A percentile compares a stretch with the other conserved stretches of the same genome.
Evolutionary conservation across 108 stramenopile genomes (phyloP).

Genomic region (Pseudonitzschia delicatissima): DNA sequence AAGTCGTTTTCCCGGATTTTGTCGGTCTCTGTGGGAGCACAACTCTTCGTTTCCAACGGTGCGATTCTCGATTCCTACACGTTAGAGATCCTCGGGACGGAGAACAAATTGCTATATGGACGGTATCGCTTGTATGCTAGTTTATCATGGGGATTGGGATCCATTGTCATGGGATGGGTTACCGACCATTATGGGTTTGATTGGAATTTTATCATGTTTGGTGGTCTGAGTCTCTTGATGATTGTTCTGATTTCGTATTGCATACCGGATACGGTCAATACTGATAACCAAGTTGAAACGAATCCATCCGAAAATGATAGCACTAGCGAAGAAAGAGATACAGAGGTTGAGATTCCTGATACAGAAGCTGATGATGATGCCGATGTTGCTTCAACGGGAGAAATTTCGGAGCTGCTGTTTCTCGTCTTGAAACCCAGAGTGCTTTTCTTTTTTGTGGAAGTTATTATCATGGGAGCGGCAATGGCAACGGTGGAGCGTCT

Average conservation of each 20-base stretch:
- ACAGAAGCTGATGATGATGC: constrained; percentile 1
- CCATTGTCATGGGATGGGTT: constrained; percentile 49
- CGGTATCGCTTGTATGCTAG: constrained; percentile 43
- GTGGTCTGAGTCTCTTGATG: constrained; percentile 26
- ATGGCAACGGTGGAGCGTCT: constrained; percentile 48
- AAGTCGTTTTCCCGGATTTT: constrained; percentile 26
- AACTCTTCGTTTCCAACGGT: constrained; percentile 39
- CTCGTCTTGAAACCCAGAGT: constrained; percentile 26
- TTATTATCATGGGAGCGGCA: constrained; percentile 42
- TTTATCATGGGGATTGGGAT: constrained; percentile 43
- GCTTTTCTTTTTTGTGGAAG: constrained; percentile 32
- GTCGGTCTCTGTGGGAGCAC: constrained; percentile 24
- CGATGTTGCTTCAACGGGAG: background rate
- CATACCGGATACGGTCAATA: constrained; percentile 25
- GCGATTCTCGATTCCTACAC: constrained; percentile 42
- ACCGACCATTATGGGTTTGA: constrained; percentile 51
- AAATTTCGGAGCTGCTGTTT: constrained; percentile 18
- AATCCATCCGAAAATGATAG: background rate
- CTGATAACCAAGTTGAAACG: background rate
- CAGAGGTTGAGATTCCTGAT: background rate
- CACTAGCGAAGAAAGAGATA: background rate
- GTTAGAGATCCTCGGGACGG: constrained; percentile 38
- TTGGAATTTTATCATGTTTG: constrained; percentile 49
- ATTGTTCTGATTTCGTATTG: constrained; percentile 23
- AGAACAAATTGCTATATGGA: constrained; percentile 43